phyloP scores from a whole-genome alignment of 148 eudicot genomes.

The Beta vulgaris region DNA sequence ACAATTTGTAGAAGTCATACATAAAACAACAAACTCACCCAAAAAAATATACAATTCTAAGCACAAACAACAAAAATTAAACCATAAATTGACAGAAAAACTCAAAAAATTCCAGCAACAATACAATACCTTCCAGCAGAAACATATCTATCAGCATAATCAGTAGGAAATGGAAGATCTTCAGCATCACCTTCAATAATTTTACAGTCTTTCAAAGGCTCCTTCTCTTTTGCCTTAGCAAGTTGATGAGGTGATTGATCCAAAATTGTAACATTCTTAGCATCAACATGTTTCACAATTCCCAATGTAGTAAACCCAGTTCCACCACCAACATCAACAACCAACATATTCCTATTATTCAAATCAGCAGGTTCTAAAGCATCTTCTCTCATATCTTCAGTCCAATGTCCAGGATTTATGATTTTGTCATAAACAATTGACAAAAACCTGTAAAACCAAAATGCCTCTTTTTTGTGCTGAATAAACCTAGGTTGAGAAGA shows the following conservation, averaged over 20 bases:
- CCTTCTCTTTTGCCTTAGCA: constrained; percentile 79
- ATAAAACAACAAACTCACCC: neutral
- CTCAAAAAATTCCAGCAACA: neutral
- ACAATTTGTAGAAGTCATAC: no score
- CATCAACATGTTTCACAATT: constrained; percentile 77
- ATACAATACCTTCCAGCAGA: constrained; percentile 86
- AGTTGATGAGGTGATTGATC: constrained; percentile 96
- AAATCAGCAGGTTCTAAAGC: constrained; percentile 88
- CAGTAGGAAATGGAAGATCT: constrained; percentile 87
- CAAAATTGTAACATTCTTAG: constrained; percentile 89
- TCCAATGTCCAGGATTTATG: constrained; percentile 83
- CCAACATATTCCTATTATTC: constrained; percentile 46
- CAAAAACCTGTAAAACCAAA: constrained; percentile 87
- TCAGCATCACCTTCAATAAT: constrained; percentile 91
- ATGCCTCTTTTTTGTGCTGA: constrained; percentile 88
- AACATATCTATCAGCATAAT: constrained; percentile 85
- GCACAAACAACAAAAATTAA: neutral
- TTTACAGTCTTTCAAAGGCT: constrained; percentile 80
- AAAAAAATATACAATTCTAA: neutral
- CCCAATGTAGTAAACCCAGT: constrained; percentile 88
- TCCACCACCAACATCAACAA: constrained; percentile 94
- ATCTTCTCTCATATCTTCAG: constrained; percentile 85
- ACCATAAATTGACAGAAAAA: neutral
- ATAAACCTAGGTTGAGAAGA: constrained; percentile 87
- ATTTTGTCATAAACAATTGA: constrained; percentile 76